These are phyloP conservation scores for Xylariaceae sp. DNA, from an alignment of 2,329 filamentous ascomycete genomes.

Conservation along the genomic window DNA sequence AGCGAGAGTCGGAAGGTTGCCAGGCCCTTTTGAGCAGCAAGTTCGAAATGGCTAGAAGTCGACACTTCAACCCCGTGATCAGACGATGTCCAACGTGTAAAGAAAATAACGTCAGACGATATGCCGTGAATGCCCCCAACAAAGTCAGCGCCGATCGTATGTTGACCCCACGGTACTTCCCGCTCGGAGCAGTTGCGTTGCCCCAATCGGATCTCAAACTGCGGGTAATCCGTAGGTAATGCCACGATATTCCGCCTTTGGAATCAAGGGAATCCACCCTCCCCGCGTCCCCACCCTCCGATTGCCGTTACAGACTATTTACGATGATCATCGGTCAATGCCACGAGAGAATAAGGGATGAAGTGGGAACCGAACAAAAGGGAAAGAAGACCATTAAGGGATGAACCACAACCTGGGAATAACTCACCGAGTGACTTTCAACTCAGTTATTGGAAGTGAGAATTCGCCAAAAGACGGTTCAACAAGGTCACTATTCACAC, in stretches of 20 bases:
- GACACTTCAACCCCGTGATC: not conserved
- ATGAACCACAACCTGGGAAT: not conserved
- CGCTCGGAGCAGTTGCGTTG: not conserved
- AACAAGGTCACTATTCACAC: not conserved
- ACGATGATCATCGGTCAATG: not conserved
- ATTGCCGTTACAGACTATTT: not conserved
- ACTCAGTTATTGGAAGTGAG: not conserved
- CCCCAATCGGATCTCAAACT: not conserved
- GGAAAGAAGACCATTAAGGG: not conserved
- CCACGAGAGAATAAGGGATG: not conserved
- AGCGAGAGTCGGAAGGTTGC: conserved; percentile 87
- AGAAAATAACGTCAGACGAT: not conserved
- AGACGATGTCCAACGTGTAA: not conserved
- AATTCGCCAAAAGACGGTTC: not conserved
- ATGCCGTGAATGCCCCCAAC: not conserved
- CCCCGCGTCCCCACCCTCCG: not conserved
- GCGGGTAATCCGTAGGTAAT: not conserved
- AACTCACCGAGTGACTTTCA: not conserved
- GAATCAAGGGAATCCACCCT: not conserved
- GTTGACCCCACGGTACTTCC: not conserved
- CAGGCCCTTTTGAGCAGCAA: conserved; percentile 66
- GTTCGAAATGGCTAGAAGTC: conserved; percentile 5
- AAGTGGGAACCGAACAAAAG: not conserved
- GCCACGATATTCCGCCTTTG: not conserved
- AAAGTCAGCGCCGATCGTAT: not conserved